These are phyloP conservation scores for Kondoa malvinella DNA, from an alignment of 768 basidiomycete species.

Conservation along the genomic window DNA sequence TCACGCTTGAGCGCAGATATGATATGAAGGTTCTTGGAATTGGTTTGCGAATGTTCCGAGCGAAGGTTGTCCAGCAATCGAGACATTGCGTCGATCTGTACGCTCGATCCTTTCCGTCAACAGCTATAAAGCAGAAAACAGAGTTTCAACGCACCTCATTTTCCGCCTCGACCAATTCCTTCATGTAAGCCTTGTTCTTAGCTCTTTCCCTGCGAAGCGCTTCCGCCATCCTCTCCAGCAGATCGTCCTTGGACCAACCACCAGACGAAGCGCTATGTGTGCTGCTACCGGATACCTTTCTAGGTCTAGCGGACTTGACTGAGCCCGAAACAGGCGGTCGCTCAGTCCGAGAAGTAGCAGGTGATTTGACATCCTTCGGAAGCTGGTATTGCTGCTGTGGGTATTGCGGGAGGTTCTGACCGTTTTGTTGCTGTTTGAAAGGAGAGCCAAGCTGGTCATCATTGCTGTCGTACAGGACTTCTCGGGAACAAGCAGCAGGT, in stretches of 20 bases:
- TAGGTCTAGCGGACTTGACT: background rate
- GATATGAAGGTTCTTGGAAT: background rate
- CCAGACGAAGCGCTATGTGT: background rate
- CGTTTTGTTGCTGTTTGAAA: background rate
- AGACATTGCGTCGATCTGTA: conserved; percentile 5
- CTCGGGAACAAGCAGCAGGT: background rate
- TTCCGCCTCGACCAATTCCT: conserved; percentile 3
- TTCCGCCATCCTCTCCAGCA: conserved; percentile 8
- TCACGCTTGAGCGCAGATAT: background rate
- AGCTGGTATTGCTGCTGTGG: background rate
- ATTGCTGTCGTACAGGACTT: background rate
- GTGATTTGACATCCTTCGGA: no score
- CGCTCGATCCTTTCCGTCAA: background rate
- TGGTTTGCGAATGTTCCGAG: background rate
- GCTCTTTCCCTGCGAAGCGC: background rate
- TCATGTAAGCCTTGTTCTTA: conserved; percentile 7
- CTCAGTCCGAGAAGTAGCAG: no score
- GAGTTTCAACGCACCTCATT: background rate
- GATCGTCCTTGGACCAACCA: conserved; percentile 7
- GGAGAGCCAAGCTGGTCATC: background rate
- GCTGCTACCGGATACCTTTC: background rate
- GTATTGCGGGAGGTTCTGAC: background rate
- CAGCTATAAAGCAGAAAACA: background rate
- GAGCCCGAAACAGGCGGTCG: background rate
- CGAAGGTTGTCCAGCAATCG: conserved; percentile 1